A percentile compares a stretch with the other conserved stretches of the same genome.
Conservation (phyloP, 192 early-diverging fungal genomes). For the Kappamyces sp. region DNA sequence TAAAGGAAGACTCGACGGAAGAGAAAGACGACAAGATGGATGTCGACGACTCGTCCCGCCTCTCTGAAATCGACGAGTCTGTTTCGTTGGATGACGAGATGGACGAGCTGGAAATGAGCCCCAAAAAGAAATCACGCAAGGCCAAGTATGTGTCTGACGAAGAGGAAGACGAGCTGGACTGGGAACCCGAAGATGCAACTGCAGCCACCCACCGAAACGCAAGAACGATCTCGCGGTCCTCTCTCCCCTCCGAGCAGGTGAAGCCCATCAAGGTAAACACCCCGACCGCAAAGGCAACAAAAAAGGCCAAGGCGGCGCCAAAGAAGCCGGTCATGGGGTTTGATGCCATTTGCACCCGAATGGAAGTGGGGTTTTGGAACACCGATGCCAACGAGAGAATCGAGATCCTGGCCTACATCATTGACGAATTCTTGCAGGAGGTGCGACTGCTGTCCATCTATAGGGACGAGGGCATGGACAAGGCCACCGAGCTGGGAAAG, state of each 20-base stretch:
- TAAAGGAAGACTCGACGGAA: neutral
- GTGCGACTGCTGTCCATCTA: conserved; percentile 55
- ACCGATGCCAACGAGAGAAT: conserved; percentile 38
- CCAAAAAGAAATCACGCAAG: conserved; percentile 12
- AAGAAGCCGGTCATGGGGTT: conserved; percentile 16
- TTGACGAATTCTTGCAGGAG: conserved; percentile 45
- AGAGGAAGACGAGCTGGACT: conserved; percentile 6
- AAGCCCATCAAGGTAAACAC: neutral
- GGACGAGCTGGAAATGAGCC: neutral
- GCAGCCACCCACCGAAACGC: neutral
- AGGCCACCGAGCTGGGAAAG: conserved; percentile 63
- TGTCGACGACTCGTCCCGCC: neutral
- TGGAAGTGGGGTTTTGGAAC: conserved; percentile 35
- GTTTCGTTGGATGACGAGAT: conserved; percentile 6
- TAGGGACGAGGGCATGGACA: conserved; percentile 68
- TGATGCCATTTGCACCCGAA: conserved; percentile 18
- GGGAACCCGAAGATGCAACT: conserved; percentile 2
- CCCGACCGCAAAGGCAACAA: neutral
- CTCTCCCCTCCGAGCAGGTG: conserved; percentile 1
- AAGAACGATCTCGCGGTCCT: neutral
- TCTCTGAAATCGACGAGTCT: conserved; percentile 8
- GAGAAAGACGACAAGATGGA: conserved; percentile 2
- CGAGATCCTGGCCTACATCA: conserved; percentile 57
- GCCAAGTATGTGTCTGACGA: conserved; percentile 4
- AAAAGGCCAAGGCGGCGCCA: conserved; percentile 9